These are phyloP conservation scores for Chrysoporthe deuterocubensis DNA, from an alignment of 2,329 filamentous ascomycete genomes.

Conservation along the genomic window DNA sequence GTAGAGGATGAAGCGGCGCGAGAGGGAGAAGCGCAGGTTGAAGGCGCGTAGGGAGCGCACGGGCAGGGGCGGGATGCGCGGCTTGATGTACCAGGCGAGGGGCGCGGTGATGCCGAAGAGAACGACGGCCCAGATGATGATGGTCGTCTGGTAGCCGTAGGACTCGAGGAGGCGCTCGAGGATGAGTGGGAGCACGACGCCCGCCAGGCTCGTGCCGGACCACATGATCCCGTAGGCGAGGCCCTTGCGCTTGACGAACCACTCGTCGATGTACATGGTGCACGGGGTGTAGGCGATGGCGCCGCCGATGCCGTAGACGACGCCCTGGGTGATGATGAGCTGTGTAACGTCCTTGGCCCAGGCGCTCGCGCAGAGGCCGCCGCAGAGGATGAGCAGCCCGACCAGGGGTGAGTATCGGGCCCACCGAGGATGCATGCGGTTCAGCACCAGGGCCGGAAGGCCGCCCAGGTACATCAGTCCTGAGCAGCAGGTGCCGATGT, in stretches of 20 bases:
- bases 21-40: constrained; percentile 54
- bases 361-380: constrained; percentile 55
- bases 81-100: constrained; percentile 61
- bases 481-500: constrained; percentile 46
- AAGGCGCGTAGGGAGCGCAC: constrained; percentile 44
- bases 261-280: constrained; percentile 64
- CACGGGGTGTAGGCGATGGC: constrained; percentile 59
- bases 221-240: constrained; percentile 69
- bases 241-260: constrained; percentile 62
- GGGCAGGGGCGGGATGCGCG: constrained; percentile 52
- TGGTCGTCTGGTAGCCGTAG: constrained; percentile 57
- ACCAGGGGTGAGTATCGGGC: constrained; percentile 47
- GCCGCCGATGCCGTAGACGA: constrained; percentile 64
- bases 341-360: constrained; percentile 57
- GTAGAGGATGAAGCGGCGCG: constrained; percentile 61
- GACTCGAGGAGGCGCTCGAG: constrained; percentile 54
- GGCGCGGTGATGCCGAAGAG: constrained; percentile 57
- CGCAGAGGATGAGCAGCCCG: constrained; percentile 55
- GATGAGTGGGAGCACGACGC: constrained; percentile 56
- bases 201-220: constrained; percentile 56
- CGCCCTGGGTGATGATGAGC: constrained; percentile 63
- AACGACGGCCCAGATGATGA: constrained; percentile 57
- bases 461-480: constrained; percentile 60
- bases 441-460: constrained; percentile 52
- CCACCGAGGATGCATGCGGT: constrained; percentile 47